Percentiles rank a stretch among this genome's conserved stretches.
phyloP scores from a whole-genome alignment of 2,329 filamentous ascomycete genomes.

The Bipolaris zeicola region DNA sequence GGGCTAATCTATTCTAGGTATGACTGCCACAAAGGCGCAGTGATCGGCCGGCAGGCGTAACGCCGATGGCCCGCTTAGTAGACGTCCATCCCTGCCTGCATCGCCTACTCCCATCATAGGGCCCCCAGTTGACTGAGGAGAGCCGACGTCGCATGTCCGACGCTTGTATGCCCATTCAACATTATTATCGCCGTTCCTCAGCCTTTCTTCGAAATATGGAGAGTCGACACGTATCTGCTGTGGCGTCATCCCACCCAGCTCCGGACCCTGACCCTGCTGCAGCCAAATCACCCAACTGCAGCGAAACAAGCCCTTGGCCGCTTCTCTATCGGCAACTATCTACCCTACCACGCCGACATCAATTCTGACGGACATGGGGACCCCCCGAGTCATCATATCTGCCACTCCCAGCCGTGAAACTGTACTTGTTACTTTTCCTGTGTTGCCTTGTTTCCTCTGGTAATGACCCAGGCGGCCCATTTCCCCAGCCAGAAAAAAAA shows the following conservation, averaged over 20 bases:
- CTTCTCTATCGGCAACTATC: conserved; percentile 11
- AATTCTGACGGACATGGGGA: not conserved
- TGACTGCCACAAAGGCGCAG: conserved; percentile 5
- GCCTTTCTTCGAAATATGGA: conserved; percentile 3
- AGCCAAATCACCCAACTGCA: not conserved
- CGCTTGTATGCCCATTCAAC: conserved; percentile 1
- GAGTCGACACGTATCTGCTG: conserved; percentile 5
- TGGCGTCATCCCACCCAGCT: conserved; percentile 12
- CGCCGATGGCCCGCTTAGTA: conserved; percentile 9
- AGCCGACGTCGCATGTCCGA: conserved; percentile 33
- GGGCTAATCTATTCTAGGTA: conserved; percentile 28
- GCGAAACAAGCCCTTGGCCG: not conserved
- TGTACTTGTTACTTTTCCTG: not conserved
- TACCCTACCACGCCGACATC: conserved; percentile 20
- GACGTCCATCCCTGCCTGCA: conserved; percentile 4
- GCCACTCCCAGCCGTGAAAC: conserved; percentile 5
- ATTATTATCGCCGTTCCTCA: conserved; percentile 3
- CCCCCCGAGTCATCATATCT: not conserved
- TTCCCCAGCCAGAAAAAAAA: not conserved
- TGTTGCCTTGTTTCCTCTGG: not conserved
- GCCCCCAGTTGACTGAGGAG: conserved; percentile 26
- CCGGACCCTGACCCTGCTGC: conserved; percentile 9
- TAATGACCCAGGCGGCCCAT: not conserved
- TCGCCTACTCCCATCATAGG: conserved; percentile 6
- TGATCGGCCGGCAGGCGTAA: conserved; percentile 9